Evolutionary conservation across 331 rosid species (phyloP), one percentile per base, ranked within the genome.

Genomic region (Erythrophleum ivorense): DNA sequence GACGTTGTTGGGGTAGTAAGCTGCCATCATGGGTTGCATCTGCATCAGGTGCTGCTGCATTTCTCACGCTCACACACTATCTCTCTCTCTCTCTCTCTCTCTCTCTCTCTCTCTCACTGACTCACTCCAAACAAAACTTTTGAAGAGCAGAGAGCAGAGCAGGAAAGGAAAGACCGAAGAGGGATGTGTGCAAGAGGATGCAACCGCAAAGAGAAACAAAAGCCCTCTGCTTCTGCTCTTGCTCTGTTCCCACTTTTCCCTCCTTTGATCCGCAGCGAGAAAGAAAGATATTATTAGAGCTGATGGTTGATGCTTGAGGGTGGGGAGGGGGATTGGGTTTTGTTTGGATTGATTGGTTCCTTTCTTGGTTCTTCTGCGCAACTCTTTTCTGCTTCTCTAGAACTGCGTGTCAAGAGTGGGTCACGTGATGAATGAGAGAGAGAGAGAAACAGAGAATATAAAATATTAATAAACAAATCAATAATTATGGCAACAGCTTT

Each of bases 41-140:
- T 96, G 99, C 98, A 94, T 91, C 99, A 96, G 97, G 99, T 96
- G 97, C 98, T 95, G 98, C 85, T 95, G 99, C 97, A 94, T 92
- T 89, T 87, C 50, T 41, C 72, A 7, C 52, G 10, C 89, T 21
- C 83, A 36, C 81, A 38, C 81, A 14, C 11, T 59, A n/a, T 48
- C 75, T 72, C 73, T 52, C 74, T 50, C 24, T 38, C 0, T 11
- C 13, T 48, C 75, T 72, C 73, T 52, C 74, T 50, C 24, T 38
- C 0, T 11, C 62, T 62, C 66, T 31, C 52, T 48, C 48, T 43
- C 64, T 6, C 63, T 8, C 36, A 2, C 50, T 59, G 70, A 13
- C 21, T 55, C 21, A 29, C 16, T 59, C 66, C 9, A 34, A 63
- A 2, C 43, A 33, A 34, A 34, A 41, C 68, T 24, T 24, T 24